Evolutionary conservation across 2,329 filamentous ascomycete genomes (phyloP), one percentile per base, ranked within the genome.

Genomic region (Penicillium sp.): DNA sequence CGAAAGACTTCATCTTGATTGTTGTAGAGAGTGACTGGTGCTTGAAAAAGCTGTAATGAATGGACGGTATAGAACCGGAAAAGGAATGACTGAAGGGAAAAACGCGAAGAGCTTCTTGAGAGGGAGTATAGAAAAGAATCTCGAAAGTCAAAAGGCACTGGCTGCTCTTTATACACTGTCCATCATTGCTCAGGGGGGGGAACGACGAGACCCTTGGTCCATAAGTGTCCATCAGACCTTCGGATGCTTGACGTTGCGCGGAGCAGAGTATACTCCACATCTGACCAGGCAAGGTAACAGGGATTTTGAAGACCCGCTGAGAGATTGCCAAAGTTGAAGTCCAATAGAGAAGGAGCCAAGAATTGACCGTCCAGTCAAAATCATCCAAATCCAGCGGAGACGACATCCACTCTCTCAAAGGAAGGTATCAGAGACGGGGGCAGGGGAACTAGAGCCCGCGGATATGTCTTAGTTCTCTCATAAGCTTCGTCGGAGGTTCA

Each of bases 1-100:
- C 59, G 59, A 70, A 69, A 24, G 67, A 59, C 62, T 69, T 70
- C 68, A 70, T 70, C 19, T 59, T 69, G 60, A 53, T 54, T 40
- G 53, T 54, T 61, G 45, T 45, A 68, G 60, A 53, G 61, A 68
- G 60, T 63, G 66, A 64, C 61, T 64, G 59, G 22, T 61, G 58
- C 53, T 66, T 59, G 45, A 51, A 59, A 60, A 64, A 62, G 62
- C 60, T 58, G 59, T 54, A 68, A 68, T 54, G 66, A 64, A 63
- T 68, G 63, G 65, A 68, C 64, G 64, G 64, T 68, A 66, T 68
- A 37, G 45, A 63, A 66, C 64, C 65, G 58, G 50, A 49, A 44
- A 68, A 65, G 28, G 66, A 66, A 54, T 62, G 64, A 64, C 60
- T 55, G 65, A 59, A 56, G 64, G 57, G 55, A 60, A 55, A 45